Conservation (phyloP, 176 grass and related monocot genomes). For the Aechmea fasciata region DNA sequence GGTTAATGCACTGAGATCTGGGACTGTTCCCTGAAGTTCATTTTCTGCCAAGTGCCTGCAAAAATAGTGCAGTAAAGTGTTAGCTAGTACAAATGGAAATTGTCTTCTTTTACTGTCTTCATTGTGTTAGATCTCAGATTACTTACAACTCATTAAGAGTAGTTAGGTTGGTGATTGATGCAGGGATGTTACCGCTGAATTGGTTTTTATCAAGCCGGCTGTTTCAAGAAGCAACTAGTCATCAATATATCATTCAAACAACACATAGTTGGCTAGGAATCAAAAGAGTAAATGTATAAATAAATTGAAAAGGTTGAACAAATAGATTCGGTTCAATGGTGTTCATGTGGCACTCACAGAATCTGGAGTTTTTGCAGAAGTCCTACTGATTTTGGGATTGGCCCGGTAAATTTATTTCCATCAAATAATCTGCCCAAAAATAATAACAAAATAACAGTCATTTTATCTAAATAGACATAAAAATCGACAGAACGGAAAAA, state of each 20-base stretch:
- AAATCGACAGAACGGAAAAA: neutral
- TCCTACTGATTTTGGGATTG: conserved; percentile 50
- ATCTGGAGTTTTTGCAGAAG: conserved; percentile 42
- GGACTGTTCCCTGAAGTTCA: conserved; percentile 20
- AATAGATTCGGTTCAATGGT: neutral
- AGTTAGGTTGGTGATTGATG: conserved; percentile 37
- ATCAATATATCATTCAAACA: conserved; percentile 1
- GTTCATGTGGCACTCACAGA: conserved; percentile 34
- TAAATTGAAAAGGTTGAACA: neutral
- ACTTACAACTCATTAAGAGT: conserved; percentile 62
- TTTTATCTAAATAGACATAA: too few species aligned
- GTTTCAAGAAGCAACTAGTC: conserved; percentile 22
- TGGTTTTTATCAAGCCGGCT: conserved; percentile 64
- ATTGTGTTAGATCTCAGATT: conserved; percentile 16
- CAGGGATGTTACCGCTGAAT: conserved; percentile 43
- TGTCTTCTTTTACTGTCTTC: too few species aligned
- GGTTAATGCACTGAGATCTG: conserved; percentile 39
- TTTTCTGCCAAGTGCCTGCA: conserved; percentile 60
- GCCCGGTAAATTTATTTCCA: conserved; percentile 51
- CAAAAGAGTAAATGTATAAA: too few species aligned
- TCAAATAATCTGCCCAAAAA: conserved; percentile 55
- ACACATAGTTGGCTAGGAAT: too few species aligned
- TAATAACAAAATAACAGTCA: neutral
- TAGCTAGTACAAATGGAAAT: too few species aligned
- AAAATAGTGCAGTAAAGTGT: neutral